Percentiles rank a stretch among this genome's conserved stretches.
These are phyloP conservation scores for Periconia sp. DNA, from an alignment of 2,329 filamentous ascomycete species.

Conservation along the genomic window DNA sequence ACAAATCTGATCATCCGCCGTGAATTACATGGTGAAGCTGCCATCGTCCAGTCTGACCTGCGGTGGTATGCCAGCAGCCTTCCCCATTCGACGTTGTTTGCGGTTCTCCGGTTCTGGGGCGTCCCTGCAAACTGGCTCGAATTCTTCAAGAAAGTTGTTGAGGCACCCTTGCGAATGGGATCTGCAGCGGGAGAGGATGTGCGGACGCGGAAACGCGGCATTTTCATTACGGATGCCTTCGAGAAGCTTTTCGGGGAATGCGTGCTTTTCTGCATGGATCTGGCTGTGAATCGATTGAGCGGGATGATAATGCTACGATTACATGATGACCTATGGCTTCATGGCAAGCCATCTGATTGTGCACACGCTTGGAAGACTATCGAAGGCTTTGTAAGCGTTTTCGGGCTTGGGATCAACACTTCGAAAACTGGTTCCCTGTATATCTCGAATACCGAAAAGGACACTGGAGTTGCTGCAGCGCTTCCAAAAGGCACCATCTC, in stretches of 20 bases:
- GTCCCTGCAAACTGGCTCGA: constrained; percentile 47
- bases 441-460: constrained; percentile 4
- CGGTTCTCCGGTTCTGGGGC: constrained; percentile 50
- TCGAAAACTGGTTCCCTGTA: constrained; percentile 44
- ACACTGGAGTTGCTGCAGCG: constrained; percentile 4
- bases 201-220: constrained; percentile 47
- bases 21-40: constrained; percentile 42
- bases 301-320: constrained; percentile 50
- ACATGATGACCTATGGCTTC: constrained; percentile 56
- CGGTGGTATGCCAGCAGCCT: constrained; percentile 52
- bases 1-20: constrained; percentile 46
- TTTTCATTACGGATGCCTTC: constrained; percentile 51
- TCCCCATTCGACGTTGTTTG: constrained; percentile 50
- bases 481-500: constrained; percentile 15
- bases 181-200: constrained; percentile 36
- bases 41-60: constrained; percentile 51
- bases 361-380: constrained; percentile 51
- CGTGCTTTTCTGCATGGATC: constrained; percentile 53
- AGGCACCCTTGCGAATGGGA: constrained; percentile 49
- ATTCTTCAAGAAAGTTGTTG: constrained; percentile 53
- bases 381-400: constrained; percentile 46
- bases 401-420: constrained; percentile 51
- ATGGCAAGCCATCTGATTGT: constrained; percentile 44
- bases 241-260: constrained; percentile 53
- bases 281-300: constrained; percentile 50